Evolutionary conservation across 176 grass and related monocot genomes (phyloP).

Genomic region (Microstegium vimineum): DNA sequence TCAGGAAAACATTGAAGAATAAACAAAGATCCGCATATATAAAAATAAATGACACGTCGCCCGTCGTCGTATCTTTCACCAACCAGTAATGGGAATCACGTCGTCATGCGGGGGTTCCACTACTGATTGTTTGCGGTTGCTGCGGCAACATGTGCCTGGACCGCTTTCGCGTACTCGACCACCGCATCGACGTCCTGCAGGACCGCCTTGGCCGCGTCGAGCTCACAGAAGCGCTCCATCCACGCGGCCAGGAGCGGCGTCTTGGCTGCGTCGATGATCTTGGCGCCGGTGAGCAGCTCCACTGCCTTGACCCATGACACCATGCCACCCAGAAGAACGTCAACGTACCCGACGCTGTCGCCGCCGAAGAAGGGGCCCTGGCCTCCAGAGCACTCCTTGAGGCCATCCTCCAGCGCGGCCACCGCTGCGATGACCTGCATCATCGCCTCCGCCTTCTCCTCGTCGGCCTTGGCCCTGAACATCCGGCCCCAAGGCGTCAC

Average conservation of each 20-base stretch:
- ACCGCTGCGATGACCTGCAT: not conserved
- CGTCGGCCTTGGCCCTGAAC: not conserved
- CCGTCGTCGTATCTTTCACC: not conserved
- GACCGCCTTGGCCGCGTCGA: conserved; percentile 24
- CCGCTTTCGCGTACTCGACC: conserved; percentile 6
- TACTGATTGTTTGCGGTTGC: not conserved
- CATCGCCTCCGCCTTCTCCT: conserved; percentile 9
- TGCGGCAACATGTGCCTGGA: not conserved
- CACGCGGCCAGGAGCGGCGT: conserved; percentile 41
- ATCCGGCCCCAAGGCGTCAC: not conserved
- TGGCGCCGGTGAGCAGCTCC: not conserved
- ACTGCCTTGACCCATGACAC: not conserved
- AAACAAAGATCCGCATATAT: not conserved
- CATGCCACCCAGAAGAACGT: conserved; percentile 27
- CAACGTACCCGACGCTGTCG: conserved; percentile 42
- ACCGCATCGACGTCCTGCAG: conserved; percentile 22
- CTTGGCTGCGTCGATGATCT: conserved; percentile 25
- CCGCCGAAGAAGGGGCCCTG: conserved; percentile 46
- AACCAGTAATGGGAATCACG: not conserved
- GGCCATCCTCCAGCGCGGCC: conserved; percentile 24
- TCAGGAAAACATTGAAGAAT: not conserved
- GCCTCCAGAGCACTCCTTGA: conserved; percentile 17
- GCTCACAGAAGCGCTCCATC: conserved; percentile 27
- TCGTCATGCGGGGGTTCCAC: not conserved
- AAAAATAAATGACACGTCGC: not conserved